Evolutionary conservation across 2,329 filamentous ascomycete genomes (phyloP), one percentile per base, ranked within the genome.

Genomic region (Aaosphaeria arxii): DNA sequence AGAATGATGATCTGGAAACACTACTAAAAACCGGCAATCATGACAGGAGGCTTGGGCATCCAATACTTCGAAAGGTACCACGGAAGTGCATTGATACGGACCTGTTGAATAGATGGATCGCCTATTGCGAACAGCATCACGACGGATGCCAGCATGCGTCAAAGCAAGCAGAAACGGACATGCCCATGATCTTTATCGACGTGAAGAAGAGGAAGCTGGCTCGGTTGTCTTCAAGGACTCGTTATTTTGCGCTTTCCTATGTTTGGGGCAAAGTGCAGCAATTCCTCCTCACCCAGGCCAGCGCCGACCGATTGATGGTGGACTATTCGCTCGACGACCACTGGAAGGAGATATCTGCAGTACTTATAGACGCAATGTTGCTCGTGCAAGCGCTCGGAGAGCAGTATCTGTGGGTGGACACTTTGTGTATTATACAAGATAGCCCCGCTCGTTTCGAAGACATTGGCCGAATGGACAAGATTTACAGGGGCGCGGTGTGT

Each of bases 201-300:
- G 17, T 24, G 17, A 24, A 24, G 17, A 24, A 24, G 17, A 24
- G 17, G 17, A 24, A 24, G 17, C 17, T 24, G 17, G 17, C 17
- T 24, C 17, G 17, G 17, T 24, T 24, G 17, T 24, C 17, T 24
- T 24, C 17, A 24, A 24, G 17, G 3, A 24, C 17, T 2, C 17
- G 17, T 64, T 82, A 78, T 36, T 13, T 36, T 36, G 33, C 33
- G 13, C 33, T 36, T 13, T 11, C 9, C 13, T 36, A 36, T 36
- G 13, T 13, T 13, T 36, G 33, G 33, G 33, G 33, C 13, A 2
- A 9, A 11, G 9, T 13, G 33, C 9, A 36, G 9, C 33, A 36
- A 4, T 36, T 13, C 33, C 33, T 36, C 3, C 9, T 13, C 9
- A 9, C 9, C 33, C 9, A 36, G 33, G 33, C 33, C 9, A 36